These are phyloP conservation scores for Boletus rex-veris DNA, from an alignment of 768 basidiomycete species.

Conservation along the genomic window DNA sequence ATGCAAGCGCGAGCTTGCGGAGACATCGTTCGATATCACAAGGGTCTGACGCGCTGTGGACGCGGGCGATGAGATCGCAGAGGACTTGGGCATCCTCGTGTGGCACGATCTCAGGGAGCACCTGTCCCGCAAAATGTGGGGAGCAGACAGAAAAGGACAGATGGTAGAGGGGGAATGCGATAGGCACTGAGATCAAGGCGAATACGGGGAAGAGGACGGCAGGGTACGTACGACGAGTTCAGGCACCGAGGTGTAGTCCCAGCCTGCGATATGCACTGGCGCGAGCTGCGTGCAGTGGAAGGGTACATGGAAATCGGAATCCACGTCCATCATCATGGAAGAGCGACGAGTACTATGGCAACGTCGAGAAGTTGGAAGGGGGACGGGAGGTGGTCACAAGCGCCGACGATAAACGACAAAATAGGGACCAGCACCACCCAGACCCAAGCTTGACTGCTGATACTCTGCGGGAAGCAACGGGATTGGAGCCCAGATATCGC, in stretches of 20 bases:
- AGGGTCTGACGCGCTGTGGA: constrained; percentile 17
- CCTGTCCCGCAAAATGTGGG: constrained; percentile 6
- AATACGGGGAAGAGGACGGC: not conserved
- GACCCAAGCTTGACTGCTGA: not conserved
- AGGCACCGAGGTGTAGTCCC: constrained; percentile 26
- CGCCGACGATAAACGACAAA: not conserved
- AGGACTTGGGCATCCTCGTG: constrained; percentile 22
- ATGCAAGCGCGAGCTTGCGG: constrained; percentile 27
- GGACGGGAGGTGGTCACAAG: not conserved
- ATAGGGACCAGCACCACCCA: not conserved
- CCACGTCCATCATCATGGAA: constrained; percentile 17
- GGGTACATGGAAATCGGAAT: constrained; percentile 24
- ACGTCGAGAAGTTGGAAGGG: not conserved
- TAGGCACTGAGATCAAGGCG: not conserved
- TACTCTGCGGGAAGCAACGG: constrained; percentile 11
- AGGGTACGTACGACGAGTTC: constrained; percentile 25
- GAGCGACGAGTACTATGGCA: not conserved
- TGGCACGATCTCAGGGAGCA: constrained; percentile 20
- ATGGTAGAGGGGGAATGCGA: not conserved
- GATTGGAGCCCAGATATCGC: constrained; percentile 5
- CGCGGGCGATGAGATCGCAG: constrained; percentile 11
- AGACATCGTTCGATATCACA: constrained; percentile 20
- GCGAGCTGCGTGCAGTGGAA: constrained; percentile 31
- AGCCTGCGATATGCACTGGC: constrained; percentile 24
- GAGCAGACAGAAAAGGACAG: not conserved